Evolutionary conservation across 1,139 yeast genomes (phyloP), one percentile per base, ranked within the genome.

Genomic region (Diutina siamensis): DNA sequence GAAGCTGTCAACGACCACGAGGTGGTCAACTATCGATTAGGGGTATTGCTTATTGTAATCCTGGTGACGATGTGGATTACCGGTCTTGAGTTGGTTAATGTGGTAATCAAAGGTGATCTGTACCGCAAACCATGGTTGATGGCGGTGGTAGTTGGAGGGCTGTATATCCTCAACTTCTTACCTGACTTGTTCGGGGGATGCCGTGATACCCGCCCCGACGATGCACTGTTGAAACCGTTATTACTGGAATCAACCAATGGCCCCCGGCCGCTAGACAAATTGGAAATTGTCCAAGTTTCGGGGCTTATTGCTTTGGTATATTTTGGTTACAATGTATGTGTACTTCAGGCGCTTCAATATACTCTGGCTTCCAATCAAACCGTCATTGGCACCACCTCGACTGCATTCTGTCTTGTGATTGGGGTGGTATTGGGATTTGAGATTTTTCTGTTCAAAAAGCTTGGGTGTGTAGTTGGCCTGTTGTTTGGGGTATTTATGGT

Each of bases 351-450:
- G 8, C 60, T 76, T 45, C 64, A 65, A 51, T 76, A 63, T 52
- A 76, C 81, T 0, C 67, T 76, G 4, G 78, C 80, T 0, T 71
- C 79, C 21, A 74, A 72, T 51, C 75, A 68, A 53, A 72, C 79
- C 0, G 72, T 75, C 3, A 55, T 76, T 28, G 67, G 78, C 3
- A 68, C 79, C 7, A 67, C 78, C 0, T 68, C 79, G 1, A 71
- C 80, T 4, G 64, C 74, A 3, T 76, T 74, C 55, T 72, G 80
- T 0, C 59, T 76, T 34, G 52, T 74, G 10, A 59, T 74, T 19
- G 77, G 80, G 0, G 62, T 59, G 1, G 36, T 59, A 10, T 54
- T 67, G 25, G 62, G 62, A 21, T 67, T 72, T 19, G 81, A 76
- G 49, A 54, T 53, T 15, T 64, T 75, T 49, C 59, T 75, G 9